Base-by-base conservation (phyloP, 768 basidiomycete species). In the Pseudohyphozyma bogoriensis region DNA sequence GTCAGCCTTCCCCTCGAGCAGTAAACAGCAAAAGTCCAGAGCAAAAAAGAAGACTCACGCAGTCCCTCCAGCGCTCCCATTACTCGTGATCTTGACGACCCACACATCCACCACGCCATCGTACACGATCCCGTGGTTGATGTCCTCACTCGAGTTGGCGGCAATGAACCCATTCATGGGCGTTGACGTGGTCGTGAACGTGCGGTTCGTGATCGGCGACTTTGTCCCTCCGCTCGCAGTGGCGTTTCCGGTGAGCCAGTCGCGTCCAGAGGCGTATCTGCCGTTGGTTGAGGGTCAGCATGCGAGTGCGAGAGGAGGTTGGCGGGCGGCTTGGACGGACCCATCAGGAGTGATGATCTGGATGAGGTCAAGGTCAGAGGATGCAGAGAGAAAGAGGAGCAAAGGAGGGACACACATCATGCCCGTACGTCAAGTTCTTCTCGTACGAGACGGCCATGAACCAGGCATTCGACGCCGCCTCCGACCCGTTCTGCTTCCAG, bases 91-190 rank as follows among this genome's bases (percentile, higher is more conserved):
- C 68, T 79, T 80, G 50, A 91, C 84, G 1, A 82, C 82, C 65
- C 92, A 65, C 2, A 95, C 76, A 0, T 86, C 88, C 5, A 92
- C 85, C 15, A 89, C 75, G 2, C 91, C 92, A 71, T 96, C 92
- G 1, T 83, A 77, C 2, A 87, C 81, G 62, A 72, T 29, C 31
- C 68, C 66, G 55, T 76, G 75, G 49, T 76, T 76, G 71, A 76
- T 72, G 15, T 70, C 72, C 13, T 69, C 64, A 67, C 55, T 20
- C 20, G 31, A 36, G 52, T 64, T 55, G 20, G 45, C 60, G 26
- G 24, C 13, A 15, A 47, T 52, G 58, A 57, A 62, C 8, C 60
- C 9, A 16, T 1, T 49, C 57, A 26, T 36, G 36, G 7, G 29
- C 45, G 44, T 59, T 51, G 9, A 16, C 6, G 51, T 45, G 15